Evolutionary conservation across 495 filamentous ascomycete genomes (phyloP).

Genomic region (Neurospora sp.): DNA sequence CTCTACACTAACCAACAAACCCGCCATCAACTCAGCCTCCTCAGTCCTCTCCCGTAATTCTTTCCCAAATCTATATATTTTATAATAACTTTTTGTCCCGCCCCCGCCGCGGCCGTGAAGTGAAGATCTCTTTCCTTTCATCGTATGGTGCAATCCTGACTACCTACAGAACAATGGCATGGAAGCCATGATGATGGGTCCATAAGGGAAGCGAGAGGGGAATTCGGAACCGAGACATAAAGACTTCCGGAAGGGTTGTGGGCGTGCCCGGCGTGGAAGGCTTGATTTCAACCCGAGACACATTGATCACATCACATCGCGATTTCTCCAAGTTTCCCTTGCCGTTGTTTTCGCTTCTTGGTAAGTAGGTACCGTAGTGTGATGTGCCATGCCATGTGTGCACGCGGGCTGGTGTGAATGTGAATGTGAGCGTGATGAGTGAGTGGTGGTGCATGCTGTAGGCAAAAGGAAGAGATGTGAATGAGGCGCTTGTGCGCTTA

Average conservation of each 20-base stretch:
- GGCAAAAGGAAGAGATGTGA: not conserved
- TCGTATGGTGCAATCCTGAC: not conserved
- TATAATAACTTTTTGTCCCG: not conserved
- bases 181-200: not conserved
- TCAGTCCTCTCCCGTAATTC: not conserved
- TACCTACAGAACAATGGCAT: not conserved
- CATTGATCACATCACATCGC: not conserved
- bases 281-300: not conserved
- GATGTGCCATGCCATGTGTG: not conserved
- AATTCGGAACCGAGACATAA: not conserved
- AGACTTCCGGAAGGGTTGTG: not conserved
- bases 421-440: not conserved
- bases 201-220: not conserved
- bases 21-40: not conserved
- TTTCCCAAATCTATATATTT: too few species aligned
- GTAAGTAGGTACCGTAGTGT: not conserved
- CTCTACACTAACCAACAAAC: not conserved
- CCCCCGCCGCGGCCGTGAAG: not conserved
- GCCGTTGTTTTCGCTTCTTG: not conserved
- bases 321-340: not conserved
- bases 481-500: not conserved
- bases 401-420: not conserved
- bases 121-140: not conserved
- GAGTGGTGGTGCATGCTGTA: not conserved
- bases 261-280: not conserved